A percentile compares a stretch with the other conserved stretches of the same genome.
These are phyloP conservation scores for Pulveroboletus sp. DNA, from an alignment of 768 basidiomycete species.

Conservation along the genomic window DNA sequence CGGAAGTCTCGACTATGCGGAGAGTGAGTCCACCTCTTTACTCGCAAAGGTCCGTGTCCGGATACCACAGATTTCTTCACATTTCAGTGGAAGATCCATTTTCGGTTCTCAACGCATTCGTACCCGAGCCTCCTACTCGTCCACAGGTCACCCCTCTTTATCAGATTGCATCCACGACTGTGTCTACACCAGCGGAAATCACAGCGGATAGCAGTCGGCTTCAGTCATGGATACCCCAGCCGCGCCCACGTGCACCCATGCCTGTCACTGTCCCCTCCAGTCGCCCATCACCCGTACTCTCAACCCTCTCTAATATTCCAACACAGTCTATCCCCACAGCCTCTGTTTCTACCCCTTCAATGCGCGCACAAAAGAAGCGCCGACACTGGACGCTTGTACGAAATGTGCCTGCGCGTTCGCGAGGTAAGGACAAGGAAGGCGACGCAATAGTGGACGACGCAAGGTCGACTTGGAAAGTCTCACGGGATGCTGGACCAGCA, in stretches of 20 bases:
- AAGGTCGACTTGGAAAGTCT: constrained; percentile 40
- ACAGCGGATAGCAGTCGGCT: not conserved
- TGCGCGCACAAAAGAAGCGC: constrained; percentile 28
- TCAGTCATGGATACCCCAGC: not conserved
- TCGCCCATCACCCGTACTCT: constrained; percentile 13
- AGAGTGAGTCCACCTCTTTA: constrained; percentile 43
- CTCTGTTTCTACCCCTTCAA: constrained; percentile 1
- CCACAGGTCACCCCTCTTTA: constrained; percentile 58
- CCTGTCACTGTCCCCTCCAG: constrained; percentile 26
- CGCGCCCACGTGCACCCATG: constrained; percentile 21
- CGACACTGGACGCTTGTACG: constrained; percentile 62
- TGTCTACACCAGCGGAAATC: constrained; percentile 1
- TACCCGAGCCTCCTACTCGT: constrained; percentile 51
- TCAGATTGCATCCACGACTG: constrained; percentile 34
- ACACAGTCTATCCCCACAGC: not conserved
- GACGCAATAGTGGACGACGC: constrained; percentile 32
- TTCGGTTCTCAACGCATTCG: constrained; percentile 56
- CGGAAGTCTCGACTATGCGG: constrained; percentile 72
- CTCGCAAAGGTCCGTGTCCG: not conserved
- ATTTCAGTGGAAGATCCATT: constrained; percentile 74
- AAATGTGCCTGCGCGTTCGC: constrained; percentile 43
- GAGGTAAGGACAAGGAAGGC: constrained; percentile 49
- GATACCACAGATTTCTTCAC: not conserved
- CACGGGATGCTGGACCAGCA: constrained; percentile 47
- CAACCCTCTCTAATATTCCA: constrained; percentile 8